Base-by-base conservation (phyloP, 352 stramenopile genomes). In the Elongisporangium prolatum region DNA sequence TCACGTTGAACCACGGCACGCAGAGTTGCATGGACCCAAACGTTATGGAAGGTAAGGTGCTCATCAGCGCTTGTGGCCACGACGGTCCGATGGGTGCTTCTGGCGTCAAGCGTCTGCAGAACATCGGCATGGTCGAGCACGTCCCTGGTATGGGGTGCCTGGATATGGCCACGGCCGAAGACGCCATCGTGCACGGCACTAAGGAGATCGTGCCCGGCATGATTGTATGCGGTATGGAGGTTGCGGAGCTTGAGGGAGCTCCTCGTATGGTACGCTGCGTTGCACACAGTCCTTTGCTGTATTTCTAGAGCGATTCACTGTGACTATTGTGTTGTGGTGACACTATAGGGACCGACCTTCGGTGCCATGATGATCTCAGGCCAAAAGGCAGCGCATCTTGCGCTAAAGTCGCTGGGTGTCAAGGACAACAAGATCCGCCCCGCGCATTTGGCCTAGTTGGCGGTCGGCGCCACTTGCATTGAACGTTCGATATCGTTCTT, bases 21-120 rank as follows among this genome's bases (percentile, higher is more conserved):
- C 77, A 87, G 69, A 83, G 72, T 61, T 87, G 77, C 72, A 87
- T 87, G 77, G 77, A 87, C 65, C 77, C 77, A 9, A 87, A 87
- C 62, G 77, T 87, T 14, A 84, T 87, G 74, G 77, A 87, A 53
- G 72, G 74, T 63, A 87, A 87, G 61, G 77, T 87, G 59, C 63
- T 87, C 18, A 83, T 87, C 59, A 83, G 71, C 25, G 74, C 74
- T 1, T 84, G 74, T 10, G 77, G 77, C 58, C 77, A 87, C 67
- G 77, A 87, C 55, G 77, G 77, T 21, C 77, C 77, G 7, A 84
- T 87, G 74, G 77, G 77, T 16, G 77, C 77, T 0, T 83, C 74
- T 21, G 77, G 77, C n/a, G 75, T 86, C 56, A 86, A 86, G 73
- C 71, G 75, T 44, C 69, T 86, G 13, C 75, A 86, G 60, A 86